Percentiles rank a stretch among this genome's conserved stretches.
These are phyloP conservation scores for Trichoderma gamsii DNA, from an alignment of 495 filamentous ascomycete genomes.

Conservation along the genomic window DNA sequence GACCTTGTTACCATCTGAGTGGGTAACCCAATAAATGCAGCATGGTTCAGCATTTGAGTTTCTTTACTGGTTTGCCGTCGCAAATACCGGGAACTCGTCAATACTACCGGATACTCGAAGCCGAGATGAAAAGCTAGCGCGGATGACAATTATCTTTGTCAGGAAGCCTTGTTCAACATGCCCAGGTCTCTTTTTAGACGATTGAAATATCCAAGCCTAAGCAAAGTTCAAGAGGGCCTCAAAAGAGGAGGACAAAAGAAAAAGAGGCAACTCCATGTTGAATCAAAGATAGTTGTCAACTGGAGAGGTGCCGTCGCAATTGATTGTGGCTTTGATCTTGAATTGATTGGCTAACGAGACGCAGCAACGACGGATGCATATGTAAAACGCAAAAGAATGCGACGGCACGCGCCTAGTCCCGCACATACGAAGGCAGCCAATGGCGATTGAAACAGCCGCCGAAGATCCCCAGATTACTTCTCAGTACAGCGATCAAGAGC, in stretches of 20 bases:
- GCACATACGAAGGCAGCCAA: neutral
- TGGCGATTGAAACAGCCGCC: neutral
- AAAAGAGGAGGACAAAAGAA: neutral
- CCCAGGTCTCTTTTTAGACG: too few species aligned
- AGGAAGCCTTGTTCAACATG: too few species aligned
- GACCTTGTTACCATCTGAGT: neutral
- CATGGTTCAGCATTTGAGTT: neutral
- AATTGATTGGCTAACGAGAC: neutral
- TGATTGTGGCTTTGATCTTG: neutral
- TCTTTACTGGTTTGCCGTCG: neutral
- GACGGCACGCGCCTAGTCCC: slow-evolving; percentile 1
- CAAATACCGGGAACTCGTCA: neutral
- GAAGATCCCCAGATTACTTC: neutral
- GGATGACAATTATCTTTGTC: too few species aligned
- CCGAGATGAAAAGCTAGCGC: too few species aligned
- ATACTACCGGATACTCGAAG: too few species aligned
- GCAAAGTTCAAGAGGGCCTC: too few species aligned
- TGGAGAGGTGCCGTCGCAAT: neutral
- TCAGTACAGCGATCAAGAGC: neutral
- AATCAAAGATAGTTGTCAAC: neutral
- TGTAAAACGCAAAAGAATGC: neutral
- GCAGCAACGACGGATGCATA: neutral
- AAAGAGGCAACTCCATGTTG: too few species aligned
- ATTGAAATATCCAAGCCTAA: too few species aligned
- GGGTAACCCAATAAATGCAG: neutral